Evolutionary conservation across 2,329 filamentous ascomycete genomes (phyloP).

Genomic region (Penicillium occitanis): DNA sequence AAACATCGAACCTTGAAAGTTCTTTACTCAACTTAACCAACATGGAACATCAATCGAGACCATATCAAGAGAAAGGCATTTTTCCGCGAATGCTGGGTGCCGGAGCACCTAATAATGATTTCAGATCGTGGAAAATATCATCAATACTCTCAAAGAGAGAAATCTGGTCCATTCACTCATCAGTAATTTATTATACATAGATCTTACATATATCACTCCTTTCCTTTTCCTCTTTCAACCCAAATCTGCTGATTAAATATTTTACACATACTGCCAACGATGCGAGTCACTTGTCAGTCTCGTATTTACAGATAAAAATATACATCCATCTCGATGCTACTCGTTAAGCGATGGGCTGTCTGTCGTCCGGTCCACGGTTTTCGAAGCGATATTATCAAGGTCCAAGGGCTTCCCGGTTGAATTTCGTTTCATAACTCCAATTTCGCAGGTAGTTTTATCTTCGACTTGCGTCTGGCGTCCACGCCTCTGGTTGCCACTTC

Average conservation of each 20-base stretch:
- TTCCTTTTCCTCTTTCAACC: background rate
- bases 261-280: background rate
- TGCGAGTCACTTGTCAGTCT: background rate
- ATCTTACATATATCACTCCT: background rate
- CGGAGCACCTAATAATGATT: too few species aligned
- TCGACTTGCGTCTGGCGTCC: constrained; percentile 54
- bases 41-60: too few species aligned
- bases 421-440: background rate
- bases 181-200: background rate
- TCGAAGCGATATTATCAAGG: background rate
- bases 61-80: too few species aligned
- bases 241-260: background rate
- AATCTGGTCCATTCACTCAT: background rate
- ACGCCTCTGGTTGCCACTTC: constrained; percentile 66
- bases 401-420: background rate
- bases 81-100: too few species aligned
- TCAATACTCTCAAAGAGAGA: too few species aligned
- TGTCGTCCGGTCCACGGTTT: background rate
- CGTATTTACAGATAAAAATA: background rate
- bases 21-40: too few species aligned
- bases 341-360: background rate
- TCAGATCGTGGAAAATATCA: too few species aligned
- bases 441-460: constrained; percentile 27
- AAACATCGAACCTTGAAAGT: background rate
- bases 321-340: background rate